A percentile compares a stretch with the other conserved stretches of the same genome.
Conservation (phyloP, 176 grass and related monocot genomes). For the Calamus simplicifolius region DNA sequence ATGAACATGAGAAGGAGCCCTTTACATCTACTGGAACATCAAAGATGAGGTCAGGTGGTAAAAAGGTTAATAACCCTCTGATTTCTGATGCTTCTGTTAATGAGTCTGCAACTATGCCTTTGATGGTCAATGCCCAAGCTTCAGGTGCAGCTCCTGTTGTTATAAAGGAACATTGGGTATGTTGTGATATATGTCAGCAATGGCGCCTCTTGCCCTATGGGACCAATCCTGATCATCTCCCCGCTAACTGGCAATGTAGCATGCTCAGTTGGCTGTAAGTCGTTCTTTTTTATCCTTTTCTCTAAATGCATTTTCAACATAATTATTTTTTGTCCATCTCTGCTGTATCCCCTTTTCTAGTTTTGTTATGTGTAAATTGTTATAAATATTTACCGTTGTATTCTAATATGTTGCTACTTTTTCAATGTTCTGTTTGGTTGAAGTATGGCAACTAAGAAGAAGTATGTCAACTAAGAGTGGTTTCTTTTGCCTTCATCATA, state of each 20-base stretch:
- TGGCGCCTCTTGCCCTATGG: constrained; percentile 95
- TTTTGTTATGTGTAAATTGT: no score
- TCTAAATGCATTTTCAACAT: not conserved
- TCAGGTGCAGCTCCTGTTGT: constrained; percentile 39
- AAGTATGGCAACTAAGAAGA: not conserved
- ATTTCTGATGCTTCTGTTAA: constrained; percentile 29
- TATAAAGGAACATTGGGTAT: constrained; percentile 92
- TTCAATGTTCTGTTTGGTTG: not conserved
- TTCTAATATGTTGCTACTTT: no score
- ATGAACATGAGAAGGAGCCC: constrained; percentile 45
- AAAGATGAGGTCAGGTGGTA: constrained; percentile 40
- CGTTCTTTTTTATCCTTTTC: not conserved
- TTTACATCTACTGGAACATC: constrained; percentile 31
- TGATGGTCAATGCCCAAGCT: constrained; percentile 35
- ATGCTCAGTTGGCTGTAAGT: constrained; percentile 98
- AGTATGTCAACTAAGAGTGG: not conserved
- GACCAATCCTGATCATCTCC: constrained; percentile 50
- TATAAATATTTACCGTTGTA: no score
- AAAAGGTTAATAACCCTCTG: constrained; percentile 37
- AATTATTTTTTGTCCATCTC: no score
- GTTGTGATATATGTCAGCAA: constrained; percentile 86
- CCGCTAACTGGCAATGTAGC: constrained; percentile 87
- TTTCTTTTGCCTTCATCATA: constrained; percentile 16
- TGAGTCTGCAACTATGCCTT: constrained; percentile 30
- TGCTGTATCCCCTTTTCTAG: no score